phyloP scores from a whole-genome alignment of 192 early-diverging fungal genomes.

The Fimicolochytrium jonesii region DNA sequence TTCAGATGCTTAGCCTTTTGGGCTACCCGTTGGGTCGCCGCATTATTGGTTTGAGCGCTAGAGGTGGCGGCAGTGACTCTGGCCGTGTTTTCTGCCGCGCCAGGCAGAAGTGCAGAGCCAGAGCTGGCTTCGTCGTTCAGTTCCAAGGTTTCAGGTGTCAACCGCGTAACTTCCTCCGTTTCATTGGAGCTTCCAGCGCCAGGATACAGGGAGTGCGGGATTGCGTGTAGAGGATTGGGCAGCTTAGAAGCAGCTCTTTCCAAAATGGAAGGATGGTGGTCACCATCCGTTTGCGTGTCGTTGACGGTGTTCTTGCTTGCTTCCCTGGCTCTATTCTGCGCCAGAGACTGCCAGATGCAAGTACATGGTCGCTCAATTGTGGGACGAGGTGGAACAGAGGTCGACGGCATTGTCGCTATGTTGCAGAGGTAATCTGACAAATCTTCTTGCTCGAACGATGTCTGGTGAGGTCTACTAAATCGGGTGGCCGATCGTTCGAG shows the following conservation, averaged over 20 bases:
- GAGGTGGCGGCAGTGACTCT: background rate
- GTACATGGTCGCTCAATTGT: background rate
- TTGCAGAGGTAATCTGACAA: background rate
- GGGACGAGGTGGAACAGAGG: constrained; percentile 11
- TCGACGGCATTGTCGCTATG: no score
- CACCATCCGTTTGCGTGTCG: background rate
- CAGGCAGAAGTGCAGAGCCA: background rate
- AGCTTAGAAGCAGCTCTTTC: background rate
- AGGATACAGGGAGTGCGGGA: background rate
- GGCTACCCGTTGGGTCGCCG: background rate
- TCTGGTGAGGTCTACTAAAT: no score
- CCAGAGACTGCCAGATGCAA: constrained; percentile 8
- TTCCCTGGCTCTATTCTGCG: background rate
- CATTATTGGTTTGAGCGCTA: background rate
- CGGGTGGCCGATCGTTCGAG: no score
- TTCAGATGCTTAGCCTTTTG: background rate
- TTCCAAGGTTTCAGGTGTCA: background rate
- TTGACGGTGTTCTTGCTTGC: background rate
- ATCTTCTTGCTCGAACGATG: no score
- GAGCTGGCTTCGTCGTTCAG: background rate
- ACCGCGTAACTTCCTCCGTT: background rate
- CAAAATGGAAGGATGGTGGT: background rate
- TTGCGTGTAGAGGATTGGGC: background rate
- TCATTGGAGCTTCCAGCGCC: background rate
- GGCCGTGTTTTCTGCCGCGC: background rate